phyloP scores from a whole-genome alignment of 139 green algal species.

The Auxenochlorella pyrenoidosa region DNA sequence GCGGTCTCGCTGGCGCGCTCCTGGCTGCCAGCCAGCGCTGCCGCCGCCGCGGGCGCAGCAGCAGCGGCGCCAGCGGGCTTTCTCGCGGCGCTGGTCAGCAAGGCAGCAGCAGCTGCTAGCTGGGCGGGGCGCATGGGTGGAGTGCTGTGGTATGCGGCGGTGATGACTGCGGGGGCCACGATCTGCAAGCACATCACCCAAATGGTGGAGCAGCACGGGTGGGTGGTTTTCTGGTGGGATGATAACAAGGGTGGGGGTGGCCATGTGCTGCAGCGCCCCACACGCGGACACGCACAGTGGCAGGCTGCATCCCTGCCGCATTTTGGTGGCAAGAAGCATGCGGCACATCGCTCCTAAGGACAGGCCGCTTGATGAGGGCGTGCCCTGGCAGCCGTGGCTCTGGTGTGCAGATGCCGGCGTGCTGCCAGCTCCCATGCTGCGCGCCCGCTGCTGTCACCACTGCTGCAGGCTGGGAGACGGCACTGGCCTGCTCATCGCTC shows the following conservation, averaged over 20 bases:
- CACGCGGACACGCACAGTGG: neutral
- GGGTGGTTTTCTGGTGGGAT: too few relatives aligned
- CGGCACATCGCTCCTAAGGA: too few relatives aligned
- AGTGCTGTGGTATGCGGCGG: neutral
- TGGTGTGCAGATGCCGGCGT: too few relatives aligned
- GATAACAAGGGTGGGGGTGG: too few relatives aligned
- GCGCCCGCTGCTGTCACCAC: neutral
- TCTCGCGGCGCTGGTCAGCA: neutral
- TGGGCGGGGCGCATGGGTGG: neutral
- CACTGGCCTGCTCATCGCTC: neutral
- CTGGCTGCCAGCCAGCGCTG: neutral
- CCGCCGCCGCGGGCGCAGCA: neutral
- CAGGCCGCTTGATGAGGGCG: too few relatives aligned
- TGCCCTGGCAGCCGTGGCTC: too few relatives aligned
- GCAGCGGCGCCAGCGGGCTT: neutral
- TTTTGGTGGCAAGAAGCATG: too few relatives aligned
- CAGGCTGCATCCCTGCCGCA: too few relatives aligned
- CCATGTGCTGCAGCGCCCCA: neutral
- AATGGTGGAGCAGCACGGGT: slow-evolving; percentile 15
- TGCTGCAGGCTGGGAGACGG: slow-evolving; percentile 14
- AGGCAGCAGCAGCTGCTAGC: neutral
- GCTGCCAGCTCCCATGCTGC: too few relatives aligned
- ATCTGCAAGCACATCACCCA: slow-evolving; percentile 12
- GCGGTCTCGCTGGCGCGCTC: neutral
- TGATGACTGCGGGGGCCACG: neutral